A percentile compares a stretch with the other conserved stretches of the same genome.
Evolutionary conservation across 176 grass and related monocot species (phyloP).

Genomic region (Carex kokanica): DNA sequence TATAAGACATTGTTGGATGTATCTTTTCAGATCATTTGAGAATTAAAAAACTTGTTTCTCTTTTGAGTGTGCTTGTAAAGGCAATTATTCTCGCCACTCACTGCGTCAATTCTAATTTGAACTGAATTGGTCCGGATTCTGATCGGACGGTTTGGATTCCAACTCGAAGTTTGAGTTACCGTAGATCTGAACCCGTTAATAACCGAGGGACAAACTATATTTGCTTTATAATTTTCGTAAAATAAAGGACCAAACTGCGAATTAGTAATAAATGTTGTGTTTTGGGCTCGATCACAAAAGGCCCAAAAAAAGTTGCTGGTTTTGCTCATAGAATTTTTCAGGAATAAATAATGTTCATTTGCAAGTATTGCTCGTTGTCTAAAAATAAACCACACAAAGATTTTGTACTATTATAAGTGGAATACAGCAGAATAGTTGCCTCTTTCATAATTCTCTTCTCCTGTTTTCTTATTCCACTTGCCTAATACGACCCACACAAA

Average conservation of each 20-base stretch:
- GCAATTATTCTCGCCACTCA: too few relatives aligned
- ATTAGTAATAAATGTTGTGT: background rate
- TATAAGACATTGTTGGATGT: too few relatives aligned
- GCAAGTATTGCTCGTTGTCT: background rate
- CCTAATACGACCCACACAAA: background rate
- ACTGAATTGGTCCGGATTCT: too few relatives aligned
- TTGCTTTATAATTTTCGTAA: background rate
- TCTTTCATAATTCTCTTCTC: background rate
- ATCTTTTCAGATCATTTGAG: too few relatives aligned
- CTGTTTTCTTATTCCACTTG: background rate
- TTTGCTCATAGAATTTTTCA: background rate
- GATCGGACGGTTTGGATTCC: too few relatives aligned
- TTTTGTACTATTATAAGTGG: background rate
- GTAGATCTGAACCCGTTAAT: too few relatives aligned
- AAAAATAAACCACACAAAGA: constrained; percentile 11
- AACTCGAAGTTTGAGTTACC: too few relatives aligned
- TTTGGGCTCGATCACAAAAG: background rate
- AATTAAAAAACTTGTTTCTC: too few relatives aligned
- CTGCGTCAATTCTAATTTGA: too few relatives aligned
- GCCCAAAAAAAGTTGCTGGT: background rate
- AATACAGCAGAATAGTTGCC: background rate
- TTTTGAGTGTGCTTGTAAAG: too few relatives aligned
- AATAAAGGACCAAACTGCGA: background rate
- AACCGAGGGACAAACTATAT: background rate
- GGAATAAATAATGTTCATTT: background rate